Conservation (phyloP, 306 rosid genomes). For the Bauhinia variegata region DNA sequence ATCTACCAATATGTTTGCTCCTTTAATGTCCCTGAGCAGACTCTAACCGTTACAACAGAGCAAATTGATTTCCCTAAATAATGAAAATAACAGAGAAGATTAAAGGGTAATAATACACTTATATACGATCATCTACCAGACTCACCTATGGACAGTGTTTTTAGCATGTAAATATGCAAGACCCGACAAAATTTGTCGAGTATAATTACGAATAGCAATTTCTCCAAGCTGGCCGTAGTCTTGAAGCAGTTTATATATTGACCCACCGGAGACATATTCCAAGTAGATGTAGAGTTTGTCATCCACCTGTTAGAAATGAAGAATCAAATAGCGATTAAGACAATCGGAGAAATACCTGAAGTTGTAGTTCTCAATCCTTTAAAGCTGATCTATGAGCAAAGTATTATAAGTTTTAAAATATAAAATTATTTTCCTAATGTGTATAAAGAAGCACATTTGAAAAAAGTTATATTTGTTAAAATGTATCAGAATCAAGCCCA, state of each 20-base stretch:
- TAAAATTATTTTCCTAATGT: slow-evolving; percentile 48
- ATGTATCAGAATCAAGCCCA: slow-evolving; percentile 11
- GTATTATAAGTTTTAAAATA: too few species aligned
- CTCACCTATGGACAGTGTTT: slow-evolving; percentile 92
- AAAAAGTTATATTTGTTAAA: slow-evolving; percentile 14
- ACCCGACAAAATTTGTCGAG: slow-evolving; percentile 87
- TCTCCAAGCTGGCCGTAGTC: slow-evolving; percentile 90
- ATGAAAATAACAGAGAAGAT: slow-evolving; percentile 6
- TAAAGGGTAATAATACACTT: slow-evolving; percentile 21
- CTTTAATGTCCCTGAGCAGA: slow-evolving; percentile 85
- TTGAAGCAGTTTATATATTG: slow-evolving; percentile 84
- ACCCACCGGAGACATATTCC: slow-evolving; percentile 96
- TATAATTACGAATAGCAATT: slow-evolving; percentile 80
- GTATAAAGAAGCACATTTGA: slow-evolving; percentile 4
- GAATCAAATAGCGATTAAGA: slow-evolving; percentile 22
- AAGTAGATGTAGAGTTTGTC: slow-evolving; percentile 87
- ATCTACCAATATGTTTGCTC: slow-evolving; percentile 95
- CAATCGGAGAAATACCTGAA: neutral
- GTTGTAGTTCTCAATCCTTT: too few species aligned
- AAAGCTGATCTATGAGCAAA: too few species aligned
- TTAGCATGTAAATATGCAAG: slow-evolving; percentile 90
- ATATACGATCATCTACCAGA: slow-evolving; percentile 6
- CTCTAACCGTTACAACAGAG: slow-evolving; percentile 39
- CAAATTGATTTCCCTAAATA: too few species aligned
- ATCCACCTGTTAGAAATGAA: slow-evolving; percentile 59